Evolutionary conservation across 306 rosid species (phyloP), one percentile per base, ranked within the genome.

Genomic region (Prunus davidiana): DNA sequence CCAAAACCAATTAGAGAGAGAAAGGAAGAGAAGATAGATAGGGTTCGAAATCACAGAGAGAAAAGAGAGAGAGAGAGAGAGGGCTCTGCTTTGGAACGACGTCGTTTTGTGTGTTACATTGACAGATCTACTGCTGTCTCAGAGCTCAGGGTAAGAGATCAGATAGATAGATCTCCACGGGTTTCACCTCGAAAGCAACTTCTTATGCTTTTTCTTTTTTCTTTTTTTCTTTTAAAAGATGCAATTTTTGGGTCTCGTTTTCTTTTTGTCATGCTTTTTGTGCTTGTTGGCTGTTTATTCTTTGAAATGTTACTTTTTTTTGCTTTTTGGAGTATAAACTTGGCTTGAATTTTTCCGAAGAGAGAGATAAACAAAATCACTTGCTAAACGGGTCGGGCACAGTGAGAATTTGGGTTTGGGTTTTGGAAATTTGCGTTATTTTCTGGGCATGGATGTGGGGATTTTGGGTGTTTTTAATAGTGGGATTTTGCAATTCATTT

Each of bases 1-100:
- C 41, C 38, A 41, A 43, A 54, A 54, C 43, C 22, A 47, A 32
- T 80, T 34, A 72, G 77, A 82, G 80, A 82, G 83, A 67, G 80
- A 79, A 76, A 32, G 67, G 56, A 13, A 62, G n/a, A 77, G 63
- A 74, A 80, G 71, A 66, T 57, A 52, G 78, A 66, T 8, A 77
- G 55, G 68, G 77, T 58, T 57, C 67, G 45, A 15, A 28, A 63
- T 63, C 54, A 25, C 13, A 50, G 45, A 16, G 41, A 43, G 64
- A 58, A 43, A 32, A 58, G 24, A 50, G 64, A 34, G 12, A 65
- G 74, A 69, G 43, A 55, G 32, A 58, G 67, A n/a, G 12, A 51
- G 70, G 70, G 67, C 58, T 65, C 64, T 18, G 47, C 64, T 22
- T 43, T 19, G 49, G 52, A 13, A 64, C 79, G 75, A 46, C n/a